Base-by-base conservation (phyloP, 495 filamentous ascomycete species). In the Penicillium coffeae region DNA sequence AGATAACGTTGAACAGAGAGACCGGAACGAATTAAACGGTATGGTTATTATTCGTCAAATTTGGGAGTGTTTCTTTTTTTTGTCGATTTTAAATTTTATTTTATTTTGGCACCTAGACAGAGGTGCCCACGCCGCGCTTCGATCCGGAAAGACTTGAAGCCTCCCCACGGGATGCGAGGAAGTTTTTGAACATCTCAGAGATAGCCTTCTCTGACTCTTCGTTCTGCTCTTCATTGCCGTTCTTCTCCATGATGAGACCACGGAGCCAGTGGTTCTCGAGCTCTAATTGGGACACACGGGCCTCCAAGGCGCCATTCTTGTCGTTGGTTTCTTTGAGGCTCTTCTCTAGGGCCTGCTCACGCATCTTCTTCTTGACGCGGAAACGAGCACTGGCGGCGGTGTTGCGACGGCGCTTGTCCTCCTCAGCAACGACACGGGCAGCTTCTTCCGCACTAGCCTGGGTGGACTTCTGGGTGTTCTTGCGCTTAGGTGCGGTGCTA, bases 351-450 rank as follows among this genome's bases (percentile, higher is more conserved):
- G 88, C 86, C 62, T 89, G 84, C 75, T 98, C 93, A 40, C 93
- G 87, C 76, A 94, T 88, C 82, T 98, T 98, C 89, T 98, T 98
- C 83, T 98, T 98, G 54, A 97, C 85, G 45, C 93, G 87, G 83
- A 98, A 98, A 21, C 93, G 88, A 8, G 93, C 93, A 47, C 83
- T 88, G 22, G 93, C 93, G 19, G 93, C 93, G 0, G 93, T 98
- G 74, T 98, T 98, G 45, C 93, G 88, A 39, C 92, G 84, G 21
- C 93, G 88, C 77, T 98, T 98, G 68, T 98, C 93, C 73, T 98
- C 93, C 63, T 98, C 93, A 25, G 93, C 93, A 16, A 85, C 88
- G 8, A 85, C 51, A 12, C 88, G 89, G 78, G 52, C 77, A 67
- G 55, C 67, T 45, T 71, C 72, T 50, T 75, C 72, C 6, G 66